Evolutionary conservation across 768 basidiomycete species (phyloP), one percentile per base, ranked within the genome.

Genomic region (Termitomyces sp.): DNA sequence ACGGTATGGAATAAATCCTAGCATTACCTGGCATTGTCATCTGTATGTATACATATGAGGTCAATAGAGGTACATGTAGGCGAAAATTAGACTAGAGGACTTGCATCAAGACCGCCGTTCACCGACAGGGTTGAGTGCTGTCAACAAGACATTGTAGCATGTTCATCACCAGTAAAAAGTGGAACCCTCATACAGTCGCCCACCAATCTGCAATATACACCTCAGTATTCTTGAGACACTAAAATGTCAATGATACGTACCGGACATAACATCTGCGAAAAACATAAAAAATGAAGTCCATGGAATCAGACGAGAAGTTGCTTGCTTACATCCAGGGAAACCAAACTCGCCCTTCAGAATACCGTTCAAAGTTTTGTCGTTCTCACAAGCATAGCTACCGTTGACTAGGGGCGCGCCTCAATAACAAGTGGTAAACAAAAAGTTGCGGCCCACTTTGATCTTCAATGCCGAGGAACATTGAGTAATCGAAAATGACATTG

Each of bases 21-120:
- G 54, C 14, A 44, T 57, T 61, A 64, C 86, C 86, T 48, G 87
- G 86, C 86, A 88, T 88, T 0, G 83, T 85, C 86, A 87, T 85
- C 84, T 86, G 51, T 53, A n/a, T 14, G n/a, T 7, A 51, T 5
- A 41, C 27, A 42, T n/a, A 55, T 54, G 32, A 5, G 10, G 29
- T 32, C 43, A 48, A 22, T 12, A 44, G n/a, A n/a, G 29, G 18
- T 14, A 48, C 5, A 37, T 29, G 32, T 46, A 14, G 9, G 14
- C 14, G 36, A 51, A n/a, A 43, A 10, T 20, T 5, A 16, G 27
- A 5, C 10, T 7, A 24, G 29, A 46, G n/a, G 5, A 63, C 81
- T 53, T 56, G 84, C 86, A 64, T 87, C 86, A 13, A 87, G 75
- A 18, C 87, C 87, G 32, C 74, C 69, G 59, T 85, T 85, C 12